phyloP scores from a whole-genome alignment of 345 rosid genomes.

The Erysimum cheiranthoides region DNA sequence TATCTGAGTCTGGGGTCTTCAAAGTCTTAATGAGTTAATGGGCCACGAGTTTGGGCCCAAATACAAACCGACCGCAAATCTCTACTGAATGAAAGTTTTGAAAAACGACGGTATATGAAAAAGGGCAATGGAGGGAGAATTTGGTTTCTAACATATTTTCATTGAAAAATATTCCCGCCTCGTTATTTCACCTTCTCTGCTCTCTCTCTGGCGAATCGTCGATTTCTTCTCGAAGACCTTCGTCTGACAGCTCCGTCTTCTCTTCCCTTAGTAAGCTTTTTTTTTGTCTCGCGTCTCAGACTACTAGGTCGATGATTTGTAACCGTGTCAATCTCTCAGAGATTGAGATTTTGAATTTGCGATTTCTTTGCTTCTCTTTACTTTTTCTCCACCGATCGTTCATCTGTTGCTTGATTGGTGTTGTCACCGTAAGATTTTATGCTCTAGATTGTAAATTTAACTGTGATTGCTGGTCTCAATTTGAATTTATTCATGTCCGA shows the following conservation, averaged over 20 bases:
- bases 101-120: not conserved
- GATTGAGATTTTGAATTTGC: not conserved
- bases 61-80: not conserved
- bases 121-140: slow-evolving; percentile 35
- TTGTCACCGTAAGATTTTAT: not conserved
- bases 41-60: slow-evolving; percentile 19
- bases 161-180: slow-evolving; percentile 34
- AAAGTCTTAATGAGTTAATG: not conserved
- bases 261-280: slow-evolving; percentile 8
- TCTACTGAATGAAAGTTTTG: not conserved
- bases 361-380: not conserved
- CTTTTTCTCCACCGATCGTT: slow-evolving; percentile 11
- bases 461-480: not conserved
- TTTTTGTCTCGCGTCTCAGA: not conserved
- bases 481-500: not conserved
- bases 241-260: not conserved
- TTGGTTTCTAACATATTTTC: slow-evolving; percentile 5
- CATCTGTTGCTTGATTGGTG: slow-evolving; percentile 1
- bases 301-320: not conserved
- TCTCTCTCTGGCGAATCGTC: not conserved
- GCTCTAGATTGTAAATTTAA: not conserved
- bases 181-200: slow-evolving; percentile 21
- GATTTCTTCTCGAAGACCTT: not conserved
- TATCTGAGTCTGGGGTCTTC: not conserved
- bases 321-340: not conserved